A percentile compares a stretch with the other conserved stretches of the same genome.
Conservation (phyloP, 371 early-diverging fungal species). For the Mucor indicus region DNA sequence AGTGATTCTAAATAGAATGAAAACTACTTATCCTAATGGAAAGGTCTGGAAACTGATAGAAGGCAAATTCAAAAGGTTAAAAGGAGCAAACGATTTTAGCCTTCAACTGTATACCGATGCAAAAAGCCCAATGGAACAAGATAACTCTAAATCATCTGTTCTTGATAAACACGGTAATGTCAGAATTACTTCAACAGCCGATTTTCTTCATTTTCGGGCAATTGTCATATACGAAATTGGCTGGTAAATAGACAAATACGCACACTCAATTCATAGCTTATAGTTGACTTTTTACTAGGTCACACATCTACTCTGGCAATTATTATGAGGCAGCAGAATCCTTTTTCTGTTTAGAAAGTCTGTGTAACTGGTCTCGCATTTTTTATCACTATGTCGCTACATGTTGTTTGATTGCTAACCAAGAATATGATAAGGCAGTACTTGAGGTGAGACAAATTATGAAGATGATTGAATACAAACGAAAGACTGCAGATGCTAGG, state of each 20-base stretch:
- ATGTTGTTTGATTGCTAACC: conserved; percentile 32
- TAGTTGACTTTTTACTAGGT: conserved; percentile 7
- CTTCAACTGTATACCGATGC: conserved; percentile 1
- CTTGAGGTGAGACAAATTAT: conserved; percentile 24
- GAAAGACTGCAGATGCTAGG: conserved; percentile 4
- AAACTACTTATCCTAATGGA: conserved; percentile 14
- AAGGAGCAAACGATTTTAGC: no score
- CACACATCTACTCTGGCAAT: conserved; percentile 24
- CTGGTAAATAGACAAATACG: conserved; percentile 16
- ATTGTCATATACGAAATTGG: conserved; percentile 22
- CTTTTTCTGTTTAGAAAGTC: conserved; percentile 31
- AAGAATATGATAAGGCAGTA: conserved; percentile 23
- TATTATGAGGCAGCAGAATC: conserved; percentile 27
- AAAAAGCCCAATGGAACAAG: not conserved
- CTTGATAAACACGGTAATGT: not conserved
- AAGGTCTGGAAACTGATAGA: conserved; percentile 20
- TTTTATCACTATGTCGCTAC: conserved; percentile 37
- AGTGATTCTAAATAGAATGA: conserved; percentile 11
- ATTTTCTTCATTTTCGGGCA: conserved; percentile 14
- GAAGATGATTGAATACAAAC: conserved; percentile 11
- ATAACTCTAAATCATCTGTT: not conserved
- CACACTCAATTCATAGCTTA: not conserved
- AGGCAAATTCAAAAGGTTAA: conserved; percentile 16
- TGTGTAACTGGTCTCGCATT: conserved; percentile 26
- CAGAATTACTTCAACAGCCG: conserved; percentile 8